These are phyloP conservation scores for Volvox reticuliferus DNA, from an alignment of 139 green algal genomes.

Conservation along the genomic window DNA sequence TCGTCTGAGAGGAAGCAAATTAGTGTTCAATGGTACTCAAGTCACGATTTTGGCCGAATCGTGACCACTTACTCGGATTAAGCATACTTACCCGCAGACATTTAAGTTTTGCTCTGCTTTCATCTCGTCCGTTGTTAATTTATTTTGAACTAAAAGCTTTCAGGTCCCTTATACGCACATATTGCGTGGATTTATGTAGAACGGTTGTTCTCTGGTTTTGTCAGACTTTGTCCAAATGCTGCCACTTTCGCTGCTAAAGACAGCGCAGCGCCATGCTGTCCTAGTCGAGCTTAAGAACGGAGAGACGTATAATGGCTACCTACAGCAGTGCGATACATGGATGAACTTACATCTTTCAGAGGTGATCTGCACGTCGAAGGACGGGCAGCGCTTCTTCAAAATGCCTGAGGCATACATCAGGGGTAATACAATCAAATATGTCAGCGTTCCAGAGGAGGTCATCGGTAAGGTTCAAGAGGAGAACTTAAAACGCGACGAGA, in stretches of 20 bases:
- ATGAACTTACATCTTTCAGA: constrained; percentile 99
- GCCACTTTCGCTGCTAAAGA: constrained; percentile 90
- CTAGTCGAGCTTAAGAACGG: constrained; percentile 98
- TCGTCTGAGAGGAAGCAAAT: too few relatives aligned
- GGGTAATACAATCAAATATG: constrained; percentile 99
- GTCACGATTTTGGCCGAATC: too few relatives aligned
- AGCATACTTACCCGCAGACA: too few relatives aligned
- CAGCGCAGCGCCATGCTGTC: constrained; percentile 88
- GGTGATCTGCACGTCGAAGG: constrained; percentile 98
- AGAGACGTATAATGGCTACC: constrained; percentile 98
- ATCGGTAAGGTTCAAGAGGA: constrained; percentile 93
- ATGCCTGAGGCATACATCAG: constrained; percentile 96
- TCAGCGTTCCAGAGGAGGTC: constrained; percentile 96
- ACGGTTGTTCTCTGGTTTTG: too few relatives aligned
- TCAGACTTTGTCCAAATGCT: constrained; percentile 75
- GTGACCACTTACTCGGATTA: too few relatives aligned
- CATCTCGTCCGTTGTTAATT: too few relatives aligned
- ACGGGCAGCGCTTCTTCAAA: constrained; percentile 96
- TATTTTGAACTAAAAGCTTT: too few relatives aligned
- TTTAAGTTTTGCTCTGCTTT: too few relatives aligned
- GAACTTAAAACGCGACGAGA: constrained; percentile 64
- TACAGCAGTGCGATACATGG: constrained; percentile 97
- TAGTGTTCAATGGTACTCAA: too few relatives aligned
- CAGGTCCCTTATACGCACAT: too few relatives aligned
- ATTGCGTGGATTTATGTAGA: too few relatives aligned